A percentile compares a stretch with the other conserved stretches of the same genome.
Conservation (phyloP, 345 rosid species). For the Euphorbia tirucalli region DNA sequence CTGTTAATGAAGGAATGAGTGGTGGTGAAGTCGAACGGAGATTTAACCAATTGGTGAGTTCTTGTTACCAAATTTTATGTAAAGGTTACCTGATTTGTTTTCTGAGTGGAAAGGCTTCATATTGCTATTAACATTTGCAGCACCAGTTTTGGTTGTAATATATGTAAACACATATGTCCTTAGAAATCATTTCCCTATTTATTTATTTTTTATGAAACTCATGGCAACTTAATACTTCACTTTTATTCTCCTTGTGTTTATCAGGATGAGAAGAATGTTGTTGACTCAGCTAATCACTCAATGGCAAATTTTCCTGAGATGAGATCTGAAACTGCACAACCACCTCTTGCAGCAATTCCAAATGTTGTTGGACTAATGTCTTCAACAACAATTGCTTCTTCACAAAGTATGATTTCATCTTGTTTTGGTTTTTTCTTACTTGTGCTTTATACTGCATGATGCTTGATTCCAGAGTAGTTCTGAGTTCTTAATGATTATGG, state of each 20-base stretch:
- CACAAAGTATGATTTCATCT: slow-evolving; percentile 59
- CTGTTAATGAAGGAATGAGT: slow-evolving; percentile 72
- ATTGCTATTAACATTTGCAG: neutral
- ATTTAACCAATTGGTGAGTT: slow-evolving; percentile 57
- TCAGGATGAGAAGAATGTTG: slow-evolving; percentile 51
- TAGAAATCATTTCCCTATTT: neutral
- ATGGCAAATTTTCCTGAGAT: slow-evolving; percentile 43
- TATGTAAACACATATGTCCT: neutral
- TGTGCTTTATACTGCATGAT: slow-evolving; percentile 11
- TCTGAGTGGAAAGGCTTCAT: neutral
- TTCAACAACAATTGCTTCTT: slow-evolving; percentile 41
- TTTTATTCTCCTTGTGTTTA: slow-evolving; percentile 10
- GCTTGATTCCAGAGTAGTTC: neutral
- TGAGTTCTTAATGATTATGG: slow-evolving; percentile 13
- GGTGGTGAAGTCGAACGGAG: slow-evolving; percentile 74
- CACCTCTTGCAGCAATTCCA: slow-evolving; percentile 44
- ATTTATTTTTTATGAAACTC: neutral
- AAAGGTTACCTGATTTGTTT: neutral
- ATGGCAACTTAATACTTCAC: slow-evolving; percentile 3
- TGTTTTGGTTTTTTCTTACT: slow-evolving; percentile 2
- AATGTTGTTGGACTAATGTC: slow-evolving; percentile 40
- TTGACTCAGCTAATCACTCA: slow-evolving; percentile 40
- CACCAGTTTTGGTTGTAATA: neutral
- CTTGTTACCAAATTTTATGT: neutral
- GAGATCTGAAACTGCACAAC: slow-evolving; percentile 64